phyloP scores from a whole-genome alignment of 208 protist genomes.

The Trypanosoma grayi region DNA sequence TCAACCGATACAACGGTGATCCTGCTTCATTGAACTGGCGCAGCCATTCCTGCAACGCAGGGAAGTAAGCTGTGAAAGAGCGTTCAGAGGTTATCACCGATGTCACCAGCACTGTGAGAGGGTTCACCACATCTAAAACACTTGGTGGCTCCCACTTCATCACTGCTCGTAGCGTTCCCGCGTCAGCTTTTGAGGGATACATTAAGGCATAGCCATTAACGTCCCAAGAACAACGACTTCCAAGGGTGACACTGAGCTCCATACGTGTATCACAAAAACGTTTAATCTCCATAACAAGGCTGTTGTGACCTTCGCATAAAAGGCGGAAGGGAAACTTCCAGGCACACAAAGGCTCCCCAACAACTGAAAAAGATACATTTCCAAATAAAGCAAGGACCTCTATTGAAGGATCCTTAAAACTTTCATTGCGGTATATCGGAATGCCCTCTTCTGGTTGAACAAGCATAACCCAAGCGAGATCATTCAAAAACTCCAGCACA shows the following conservation, averaged over 20 bases:
- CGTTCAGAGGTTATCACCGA: conserved; percentile 2
- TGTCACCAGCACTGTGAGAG: neutral
- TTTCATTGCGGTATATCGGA: conserved; percentile 11
- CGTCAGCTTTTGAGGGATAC: neutral
- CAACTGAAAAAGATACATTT: conserved; percentile 18
- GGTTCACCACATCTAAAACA: neutral
- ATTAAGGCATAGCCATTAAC: conserved; percentile 6
- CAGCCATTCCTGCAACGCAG: conserved; percentile 14
- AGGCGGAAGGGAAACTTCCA: conserved; percentile 14
- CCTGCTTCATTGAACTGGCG: conserved; percentile 10
- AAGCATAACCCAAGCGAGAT: conserved; percentile 1
- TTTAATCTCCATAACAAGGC: conserved; percentile 8
- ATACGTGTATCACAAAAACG: conserved; percentile 20
- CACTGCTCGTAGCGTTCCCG: neutral
- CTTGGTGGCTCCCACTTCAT: conserved; percentile 14
- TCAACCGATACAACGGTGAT: conserved; percentile 14
- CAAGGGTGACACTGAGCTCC: conserved; percentile 1
- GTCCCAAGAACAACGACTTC: neutral
- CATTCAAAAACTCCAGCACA: conserved; percentile 19
- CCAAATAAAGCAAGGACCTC: conserved; percentile 3
- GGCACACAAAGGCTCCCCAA: conserved; percentile 10
- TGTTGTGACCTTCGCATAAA: conserved; percentile 1
- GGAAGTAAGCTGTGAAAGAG: conserved; percentile 11
- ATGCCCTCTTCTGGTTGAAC: neutral
- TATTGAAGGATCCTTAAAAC: conserved; percentile 1